Percentiles rank a stretch among this genome's conserved stretches.
phyloP scores from a whole-genome alignment of 1,284 basidiomycete genomes.

The Limonomyces culmigenus region DNA sequence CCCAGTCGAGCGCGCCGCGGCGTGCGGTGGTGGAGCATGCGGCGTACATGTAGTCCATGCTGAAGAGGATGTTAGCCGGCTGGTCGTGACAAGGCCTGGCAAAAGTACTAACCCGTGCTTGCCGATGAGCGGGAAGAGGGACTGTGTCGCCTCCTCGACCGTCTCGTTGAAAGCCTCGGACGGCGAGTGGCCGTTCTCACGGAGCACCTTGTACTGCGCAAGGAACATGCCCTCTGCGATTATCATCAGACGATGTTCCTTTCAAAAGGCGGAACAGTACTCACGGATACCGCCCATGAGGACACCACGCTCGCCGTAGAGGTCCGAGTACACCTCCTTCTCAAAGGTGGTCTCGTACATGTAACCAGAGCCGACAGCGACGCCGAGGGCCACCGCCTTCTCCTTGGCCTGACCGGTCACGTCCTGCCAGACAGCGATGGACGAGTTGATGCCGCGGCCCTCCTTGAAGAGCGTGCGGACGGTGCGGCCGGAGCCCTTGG shows the following conservation, averaged over 20 bases:
- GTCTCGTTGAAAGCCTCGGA: slow-evolving; percentile 99
- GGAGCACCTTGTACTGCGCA: slow-evolving; percentile 97
- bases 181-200: slow-evolving; percentile 94
- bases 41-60: slow-evolving; percentile 99
- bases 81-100: background rate
- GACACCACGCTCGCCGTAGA: slow-evolving; percentile 99
- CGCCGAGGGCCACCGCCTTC: slow-evolving; percentile 90
- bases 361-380: slow-evolving; percentile 92
- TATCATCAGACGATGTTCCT: slow-evolving; percentile 1
- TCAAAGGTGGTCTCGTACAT: slow-evolving; percentile 98
- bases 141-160: slow-evolving; percentile 97
- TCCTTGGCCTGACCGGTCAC: slow-evolving; percentile 97
- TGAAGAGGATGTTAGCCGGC: slow-evolving; percentile 15
- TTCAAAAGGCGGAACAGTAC: slow-evolving; percentile 16
- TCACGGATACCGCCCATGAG: slow-evolving; percentile 75
- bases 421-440: slow-evolving; percentile 80
- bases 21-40: slow-evolving; percentile 99
- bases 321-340: slow-evolving; percentile 99
- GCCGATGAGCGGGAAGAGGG: slow-evolving; percentile 94
- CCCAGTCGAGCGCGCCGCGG: slow-evolving; percentile 98
- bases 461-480: slow-evolving; percentile 99
- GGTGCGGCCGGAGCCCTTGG: slow-evolving; percentile 97
- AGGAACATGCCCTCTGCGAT: slow-evolving; percentile 88
- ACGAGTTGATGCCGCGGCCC: slow-evolving; percentile 94
- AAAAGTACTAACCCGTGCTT: slow-evolving; percentile 48